Conservation (phyloP, 257 asterid genomes). For the Osmanthus fragrans region DNA sequence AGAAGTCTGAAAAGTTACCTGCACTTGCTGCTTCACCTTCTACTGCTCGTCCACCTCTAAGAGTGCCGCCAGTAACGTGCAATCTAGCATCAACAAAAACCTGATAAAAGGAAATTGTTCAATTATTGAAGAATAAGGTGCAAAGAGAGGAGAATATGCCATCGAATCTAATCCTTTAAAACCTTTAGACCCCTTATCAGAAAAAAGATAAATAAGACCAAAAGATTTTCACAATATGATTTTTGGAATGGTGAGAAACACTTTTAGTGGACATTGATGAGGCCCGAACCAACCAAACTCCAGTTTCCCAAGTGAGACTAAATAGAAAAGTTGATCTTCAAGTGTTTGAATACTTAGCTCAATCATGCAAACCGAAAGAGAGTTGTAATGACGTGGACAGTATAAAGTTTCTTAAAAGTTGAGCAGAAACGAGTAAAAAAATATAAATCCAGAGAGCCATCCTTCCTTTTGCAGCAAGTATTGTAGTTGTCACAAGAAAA, state of each 20-base stretch:
- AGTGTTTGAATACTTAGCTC: neutral
- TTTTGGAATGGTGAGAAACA: neutral
- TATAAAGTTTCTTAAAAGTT: neutral
- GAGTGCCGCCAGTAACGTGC: conserved; percentile 97
- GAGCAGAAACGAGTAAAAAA: neutral
- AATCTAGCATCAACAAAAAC: conserved; percentile 97
- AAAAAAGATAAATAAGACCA: neutral
- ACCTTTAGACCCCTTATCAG: conserved; percentile 6
- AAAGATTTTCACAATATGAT: neutral
- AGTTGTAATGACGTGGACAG: neutral
- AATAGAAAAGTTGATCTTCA: neutral
- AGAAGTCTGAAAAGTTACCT: conserved; percentile 46
- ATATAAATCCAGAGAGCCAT: neutral
- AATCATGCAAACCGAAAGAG: neutral
- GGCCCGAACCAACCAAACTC: neutral
- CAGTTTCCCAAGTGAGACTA: neutral
- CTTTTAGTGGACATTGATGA: neutral
- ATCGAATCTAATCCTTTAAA: neutral
- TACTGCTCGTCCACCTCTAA: conserved; percentile 94
- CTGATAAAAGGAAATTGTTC: conserved; percentile 41
- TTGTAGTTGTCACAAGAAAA: neutral
- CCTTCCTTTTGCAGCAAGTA: neutral
- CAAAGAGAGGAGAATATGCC: conserved; percentile 14
- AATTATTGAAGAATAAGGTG: conserved; percentile 12
- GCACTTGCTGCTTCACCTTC: conserved; percentile 91